phyloP scores from a whole-genome alignment of 2,329 filamentous ascomycete genomes.

The Aspergillus sp. region DNA sequence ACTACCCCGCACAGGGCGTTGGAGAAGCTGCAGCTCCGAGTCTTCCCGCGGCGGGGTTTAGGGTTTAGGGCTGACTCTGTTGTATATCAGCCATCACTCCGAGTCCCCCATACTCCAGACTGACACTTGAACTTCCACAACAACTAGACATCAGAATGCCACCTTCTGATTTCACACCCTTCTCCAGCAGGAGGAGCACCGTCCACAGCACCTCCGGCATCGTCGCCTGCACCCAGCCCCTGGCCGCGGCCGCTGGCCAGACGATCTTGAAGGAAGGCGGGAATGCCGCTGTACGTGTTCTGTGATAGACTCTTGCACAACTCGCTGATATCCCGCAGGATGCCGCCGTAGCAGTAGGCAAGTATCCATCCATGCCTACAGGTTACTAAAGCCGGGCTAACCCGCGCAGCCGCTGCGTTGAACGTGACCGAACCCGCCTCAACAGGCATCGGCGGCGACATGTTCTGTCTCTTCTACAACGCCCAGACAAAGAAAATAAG shows the following conservation, averaged over 20 bases:
- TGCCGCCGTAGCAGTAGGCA: slow-evolving; percentile 87
- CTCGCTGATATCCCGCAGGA: slow-evolving; percentile 52
- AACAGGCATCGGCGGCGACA: slow-evolving; percentile 92
- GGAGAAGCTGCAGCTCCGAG: too few relatives aligned
- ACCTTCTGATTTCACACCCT: slow-evolving; percentile 31
- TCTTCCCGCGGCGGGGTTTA: too few relatives aligned
- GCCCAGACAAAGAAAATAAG: slow-evolving; percentile 71
- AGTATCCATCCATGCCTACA: slow-evolving; percentile 16
- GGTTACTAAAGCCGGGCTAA: slow-evolving; percentile 4
- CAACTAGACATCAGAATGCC: too few relatives aligned
- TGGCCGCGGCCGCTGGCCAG: slow-evolving; percentile 81
- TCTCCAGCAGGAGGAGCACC: slow-evolving; percentile 70
- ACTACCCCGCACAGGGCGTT: too few relatives aligned
- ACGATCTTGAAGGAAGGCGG: slow-evolving; percentile 77
- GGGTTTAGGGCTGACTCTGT: too few relatives aligned
- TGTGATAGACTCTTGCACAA: not conserved
- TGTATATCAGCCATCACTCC: too few relatives aligned
- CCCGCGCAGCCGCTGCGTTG: slow-evolving; percentile 62
- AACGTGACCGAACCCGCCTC: slow-evolving; percentile 90
- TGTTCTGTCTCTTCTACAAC: slow-evolving; percentile 92
- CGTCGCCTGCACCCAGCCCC: slow-evolving; percentile 77
- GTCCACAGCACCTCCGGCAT: slow-evolving; percentile 91
- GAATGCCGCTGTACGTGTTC: slow-evolving; percentile 70
- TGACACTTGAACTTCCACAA: too few relatives aligned
- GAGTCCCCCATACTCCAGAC: too few relatives aligned